phyloP scores from a whole-genome alignment of 1,284 basidiomycete species.

The Cerrena zonata region DNA sequence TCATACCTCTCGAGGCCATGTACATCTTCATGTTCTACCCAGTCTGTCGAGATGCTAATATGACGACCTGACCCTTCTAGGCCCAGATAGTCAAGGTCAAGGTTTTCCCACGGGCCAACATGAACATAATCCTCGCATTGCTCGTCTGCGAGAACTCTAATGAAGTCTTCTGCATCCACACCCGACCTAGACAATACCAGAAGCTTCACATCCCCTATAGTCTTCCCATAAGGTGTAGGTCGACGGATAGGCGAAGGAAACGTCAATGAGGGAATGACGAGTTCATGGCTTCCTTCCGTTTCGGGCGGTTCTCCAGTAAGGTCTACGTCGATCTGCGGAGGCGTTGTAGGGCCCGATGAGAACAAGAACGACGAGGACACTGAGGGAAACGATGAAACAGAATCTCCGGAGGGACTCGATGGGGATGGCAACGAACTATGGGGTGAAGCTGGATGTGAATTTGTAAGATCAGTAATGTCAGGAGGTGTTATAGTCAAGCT shows the following conservation, averaged over 20 bases:
- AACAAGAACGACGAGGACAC: conserved; percentile 73
- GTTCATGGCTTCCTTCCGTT: conserved; percentile 41
- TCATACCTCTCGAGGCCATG: conserved; percentile 62
- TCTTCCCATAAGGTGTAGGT: conserved; percentile 60
- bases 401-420: conserved; percentile 50
- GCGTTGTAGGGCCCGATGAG: conserved; percentile 61
- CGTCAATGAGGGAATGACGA: conserved; percentile 66
- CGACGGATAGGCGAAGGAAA: conserved; percentile 52
- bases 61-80: conserved; percentile 18
- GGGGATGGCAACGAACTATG: conserved; percentile 50
- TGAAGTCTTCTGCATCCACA: conserved; percentile 3
- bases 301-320: conserved; percentile 21
- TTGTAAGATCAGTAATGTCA: conserved; percentile 15
- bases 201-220: conserved; percentile 53
- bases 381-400: conserved; percentile 65
- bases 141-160: conserved; percentile 32
- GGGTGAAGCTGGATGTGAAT: conserved; percentile 44
- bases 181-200: conserved; percentile 37
- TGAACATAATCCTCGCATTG: conserved; percentile 64
- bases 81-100: conserved; percentile 23
- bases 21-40: conserved; percentile 58
- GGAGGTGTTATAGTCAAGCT: conserved; percentile 18
- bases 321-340: conserved; percentile 36
- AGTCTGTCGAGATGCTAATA: conserved; percentile 58
- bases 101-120: conserved; percentile 48